These are phyloP conservation scores for Penicillium fuscoglaucum DNA, from an alignment of 2,329 filamentous ascomycete species.

Conservation along the genomic window DNA sequence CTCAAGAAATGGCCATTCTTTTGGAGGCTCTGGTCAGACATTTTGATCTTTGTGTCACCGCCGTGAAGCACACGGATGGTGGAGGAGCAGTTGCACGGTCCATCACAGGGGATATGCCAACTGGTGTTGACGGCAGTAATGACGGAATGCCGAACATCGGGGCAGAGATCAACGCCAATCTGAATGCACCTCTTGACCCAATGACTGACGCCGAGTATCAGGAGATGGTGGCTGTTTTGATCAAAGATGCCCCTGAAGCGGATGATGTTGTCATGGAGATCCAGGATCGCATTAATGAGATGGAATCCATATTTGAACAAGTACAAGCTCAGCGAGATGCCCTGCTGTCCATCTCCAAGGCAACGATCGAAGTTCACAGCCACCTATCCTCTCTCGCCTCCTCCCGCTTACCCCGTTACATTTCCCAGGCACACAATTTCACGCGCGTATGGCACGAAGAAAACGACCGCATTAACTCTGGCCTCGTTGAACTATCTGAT, in stretches of 20 bases:
- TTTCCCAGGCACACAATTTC: constrained; percentile 50
- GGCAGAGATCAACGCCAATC: constrained; percentile 34
- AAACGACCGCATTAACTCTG: constrained; percentile 65
- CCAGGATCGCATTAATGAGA: constrained; percentile 70
- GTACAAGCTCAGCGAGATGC: constrained; percentile 64
- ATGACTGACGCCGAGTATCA: constrained; percentile 72
- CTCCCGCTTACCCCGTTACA: constrained; percentile 58
- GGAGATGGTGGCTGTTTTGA: constrained; percentile 80
- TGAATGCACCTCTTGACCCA: constrained; percentile 60
- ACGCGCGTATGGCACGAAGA: constrained; percentile 69
- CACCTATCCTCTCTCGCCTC: constrained; percentile 67
- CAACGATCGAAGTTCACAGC: constrained; percentile 63
- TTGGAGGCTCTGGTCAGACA: constrained; percentile 80
- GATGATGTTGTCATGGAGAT: constrained; percentile 67
- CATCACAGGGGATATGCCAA: constrained; percentile 62
- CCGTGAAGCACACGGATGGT: constrained; percentile 85
- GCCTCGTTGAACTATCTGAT: constrained; percentile 73
- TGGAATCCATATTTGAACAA: constrained; percentile 69
- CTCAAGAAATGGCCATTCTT: constrained; percentile 77
- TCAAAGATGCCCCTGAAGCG: constrained; percentile 57
- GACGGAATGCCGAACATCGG: constrained; percentile 34
- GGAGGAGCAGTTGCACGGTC: constrained; percentile 69
- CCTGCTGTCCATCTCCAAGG: constrained; percentile 56
- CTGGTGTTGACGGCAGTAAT: constrained; percentile 49
- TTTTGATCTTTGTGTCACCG: constrained; percentile 90